Percentiles rank a stretch among this genome's conserved stretches.
Conservation (phyloP, 78 protist genomes). For the Chrysochromulina parva region DNA sequence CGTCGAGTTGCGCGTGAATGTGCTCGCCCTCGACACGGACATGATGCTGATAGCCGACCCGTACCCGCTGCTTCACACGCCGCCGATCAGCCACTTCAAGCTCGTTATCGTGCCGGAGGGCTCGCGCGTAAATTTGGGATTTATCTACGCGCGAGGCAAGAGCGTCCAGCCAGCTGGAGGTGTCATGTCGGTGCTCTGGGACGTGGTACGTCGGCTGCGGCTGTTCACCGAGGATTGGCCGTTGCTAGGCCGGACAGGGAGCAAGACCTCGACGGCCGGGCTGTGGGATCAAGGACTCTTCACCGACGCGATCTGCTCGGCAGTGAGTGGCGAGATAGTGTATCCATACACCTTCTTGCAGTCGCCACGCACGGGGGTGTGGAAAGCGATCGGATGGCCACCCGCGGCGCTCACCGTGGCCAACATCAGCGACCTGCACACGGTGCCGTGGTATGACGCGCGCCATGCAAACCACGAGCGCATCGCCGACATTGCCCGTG, state of each 20-base stretch:
- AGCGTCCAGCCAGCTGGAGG: neutral
- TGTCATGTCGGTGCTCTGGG: neutral
- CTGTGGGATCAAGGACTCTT: neutral
- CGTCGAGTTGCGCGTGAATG: neutral
- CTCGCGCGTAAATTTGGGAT: neutral
- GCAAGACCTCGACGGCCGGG: neutral
- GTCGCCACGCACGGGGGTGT: too few relatives aligned
- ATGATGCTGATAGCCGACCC: neutral
- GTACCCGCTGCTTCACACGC: neutral
- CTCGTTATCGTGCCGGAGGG: neutral
- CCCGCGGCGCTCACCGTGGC: too few relatives aligned
- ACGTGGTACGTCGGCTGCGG: neutral
- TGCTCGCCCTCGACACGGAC: slow-evolving; percentile 18
- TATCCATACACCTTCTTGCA: neutral
- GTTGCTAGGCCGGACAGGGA: neutral
- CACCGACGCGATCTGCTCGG: neutral
- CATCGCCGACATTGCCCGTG: too few relatives aligned
- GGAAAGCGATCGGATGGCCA: too few relatives aligned
- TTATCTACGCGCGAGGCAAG: neutral
- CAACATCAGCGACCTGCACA: too few relatives aligned
- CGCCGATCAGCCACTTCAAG: neutral
- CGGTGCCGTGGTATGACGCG: too few relatives aligned
- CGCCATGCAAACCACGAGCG: too few relatives aligned
- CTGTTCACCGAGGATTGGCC: neutral
- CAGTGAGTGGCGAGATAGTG: neutral